A percentile compares a stretch with the other conserved stretches of the same genome.
These are phyloP conservation scores for Alternaria hordeiaustralica DNA, from an alignment of 2,329 filamentous ascomycete genomes.

Conservation along the genomic window DNA sequence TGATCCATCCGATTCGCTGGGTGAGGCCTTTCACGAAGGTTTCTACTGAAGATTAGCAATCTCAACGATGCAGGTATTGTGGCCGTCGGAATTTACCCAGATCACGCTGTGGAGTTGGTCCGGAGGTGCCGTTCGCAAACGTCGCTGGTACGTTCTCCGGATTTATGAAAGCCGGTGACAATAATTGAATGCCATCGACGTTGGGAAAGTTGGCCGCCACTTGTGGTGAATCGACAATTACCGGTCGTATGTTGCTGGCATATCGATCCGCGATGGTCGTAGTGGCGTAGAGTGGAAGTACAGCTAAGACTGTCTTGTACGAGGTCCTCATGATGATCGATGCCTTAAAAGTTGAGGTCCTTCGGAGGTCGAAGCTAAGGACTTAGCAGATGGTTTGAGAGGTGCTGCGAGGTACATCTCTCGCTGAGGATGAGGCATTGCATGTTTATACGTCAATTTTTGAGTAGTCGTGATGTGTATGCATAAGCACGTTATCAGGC, in stretches of 20 bases:
- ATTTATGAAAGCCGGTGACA: neutral
- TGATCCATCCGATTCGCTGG: neutral
- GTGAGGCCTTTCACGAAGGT: neutral
- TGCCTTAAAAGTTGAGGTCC: neutral
- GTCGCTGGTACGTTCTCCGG: neutral
- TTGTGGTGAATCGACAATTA: neutral
- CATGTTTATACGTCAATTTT: neutral
- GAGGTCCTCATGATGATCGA: neutral
- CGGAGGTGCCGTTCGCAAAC: neutral
- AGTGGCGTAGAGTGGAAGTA: neutral
- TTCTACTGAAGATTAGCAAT: neutral
- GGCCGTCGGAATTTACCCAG: neutral
- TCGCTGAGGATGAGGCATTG: too few species aligned
- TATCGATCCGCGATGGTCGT: neutral
- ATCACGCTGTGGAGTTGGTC: neutral
- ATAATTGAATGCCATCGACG: neutral
- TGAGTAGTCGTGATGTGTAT: neutral
- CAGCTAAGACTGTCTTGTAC: neutral
- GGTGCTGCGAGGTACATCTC: neutral
- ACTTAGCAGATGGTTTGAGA: neutral
- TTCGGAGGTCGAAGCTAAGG: neutral
- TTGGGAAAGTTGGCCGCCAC: neutral
- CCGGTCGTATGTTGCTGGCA: neutral
- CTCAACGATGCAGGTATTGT: accelerated
- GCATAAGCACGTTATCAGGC: conserved; percentile 1